phyloP scores from a whole-genome alignment of 768 basidiomycete genomes.

The Pleurotus sapidus region DNA sequence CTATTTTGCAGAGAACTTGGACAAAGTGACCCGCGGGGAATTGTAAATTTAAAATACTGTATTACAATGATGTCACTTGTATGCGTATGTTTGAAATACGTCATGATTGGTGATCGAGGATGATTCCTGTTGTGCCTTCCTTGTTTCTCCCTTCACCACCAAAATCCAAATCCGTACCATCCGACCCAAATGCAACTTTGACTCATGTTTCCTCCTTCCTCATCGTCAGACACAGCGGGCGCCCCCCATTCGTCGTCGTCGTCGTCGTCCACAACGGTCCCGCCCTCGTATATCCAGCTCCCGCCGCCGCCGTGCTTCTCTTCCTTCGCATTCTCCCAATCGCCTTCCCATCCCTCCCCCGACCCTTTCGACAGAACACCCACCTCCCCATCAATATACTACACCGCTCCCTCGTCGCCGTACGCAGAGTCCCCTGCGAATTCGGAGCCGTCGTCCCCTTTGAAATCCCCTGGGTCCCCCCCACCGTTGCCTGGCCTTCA shows the following conservation, averaged over 20 bases:
- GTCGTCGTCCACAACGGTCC: conserved; percentile 9
- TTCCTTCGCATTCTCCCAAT: conserved; percentile 31
- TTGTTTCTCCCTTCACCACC: neutral
- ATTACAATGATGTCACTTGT: conserved; percentile 6
- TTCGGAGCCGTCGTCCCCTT: conserved; percentile 26
- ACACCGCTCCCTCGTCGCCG: conserved; percentile 48
- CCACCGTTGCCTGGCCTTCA: conserved; percentile 11
- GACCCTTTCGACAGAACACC: conserved; percentile 20
- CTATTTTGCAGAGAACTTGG: conserved; percentile 71
- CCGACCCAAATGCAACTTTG: neutral
- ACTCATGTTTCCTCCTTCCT: conserved; percentile 4
- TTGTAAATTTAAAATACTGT: conserved; percentile 8
- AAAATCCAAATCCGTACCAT: neutral
- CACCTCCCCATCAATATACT: conserved; percentile 31
- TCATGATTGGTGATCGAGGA: conserved; percentile 2
- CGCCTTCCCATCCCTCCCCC: conserved; percentile 29
- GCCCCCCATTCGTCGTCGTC: neutral
- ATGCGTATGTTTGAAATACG: conserved; percentile 2
- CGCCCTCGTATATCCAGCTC: conserved; percentile 26
- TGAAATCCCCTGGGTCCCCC: conserved; percentile 19
- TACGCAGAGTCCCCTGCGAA: conserved; percentile 30
- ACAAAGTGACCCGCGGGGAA: conserved; percentile 58
- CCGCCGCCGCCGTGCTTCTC: conserved; percentile 28
- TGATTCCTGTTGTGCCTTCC: neutral
- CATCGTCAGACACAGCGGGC: conserved; percentile 1